A percentile compares a stretch with the other conserved stretches of the same genome.
Evolutionary conservation across 2,329 filamentous ascomycete genomes (phyloP).

Genomic region (Parafenestella ontariensis): DNA sequence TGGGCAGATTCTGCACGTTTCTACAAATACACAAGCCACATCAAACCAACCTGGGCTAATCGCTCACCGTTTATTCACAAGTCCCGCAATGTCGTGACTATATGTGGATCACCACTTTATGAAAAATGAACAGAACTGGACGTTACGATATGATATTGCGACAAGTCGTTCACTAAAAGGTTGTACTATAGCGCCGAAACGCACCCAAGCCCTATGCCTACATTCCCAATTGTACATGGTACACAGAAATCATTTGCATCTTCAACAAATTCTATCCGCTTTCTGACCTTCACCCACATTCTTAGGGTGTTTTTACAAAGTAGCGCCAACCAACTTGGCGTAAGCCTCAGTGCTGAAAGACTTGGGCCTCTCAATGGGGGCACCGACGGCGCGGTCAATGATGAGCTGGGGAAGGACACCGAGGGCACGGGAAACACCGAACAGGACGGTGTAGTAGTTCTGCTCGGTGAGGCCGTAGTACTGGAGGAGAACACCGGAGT

Average conservation of each 20-base stretch:
- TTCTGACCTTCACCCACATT: constrained; percentile 12
- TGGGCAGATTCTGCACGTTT: neutral
- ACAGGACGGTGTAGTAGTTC: constrained; percentile 99
- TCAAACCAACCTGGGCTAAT: no score
- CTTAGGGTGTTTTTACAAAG: constrained; percentile 69
- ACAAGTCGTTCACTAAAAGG: constrained; percentile 33
- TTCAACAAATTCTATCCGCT: constrained; percentile 27
- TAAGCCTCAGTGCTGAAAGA: constrained; percentile 97
- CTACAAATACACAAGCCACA: no score
- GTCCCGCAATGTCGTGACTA: neutral
- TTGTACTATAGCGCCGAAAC: constrained; percentile 40
- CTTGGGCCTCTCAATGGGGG: constrained; percentile 98
- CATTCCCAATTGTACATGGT: constrained; percentile 46
- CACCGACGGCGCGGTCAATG: constrained; percentile 96
- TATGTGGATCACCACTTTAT: neutral
- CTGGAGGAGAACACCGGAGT: constrained; percentile 98
- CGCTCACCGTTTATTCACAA: neutral
- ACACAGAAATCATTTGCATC: constrained; percentile 38
- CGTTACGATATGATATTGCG: constrained; percentile 37
- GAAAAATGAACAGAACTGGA: constrained; percentile 4
- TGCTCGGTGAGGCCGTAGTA: constrained; percentile 99
- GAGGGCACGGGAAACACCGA: constrained; percentile 96
- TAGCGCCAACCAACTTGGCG: constrained; percentile 88
- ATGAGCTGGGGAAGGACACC: constrained; percentile 99
- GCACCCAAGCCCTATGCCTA: constrained; percentile 39